Evolutionary conservation across 345 rosid species (phyloP).

Genomic region (Boechera stricta): DNA sequence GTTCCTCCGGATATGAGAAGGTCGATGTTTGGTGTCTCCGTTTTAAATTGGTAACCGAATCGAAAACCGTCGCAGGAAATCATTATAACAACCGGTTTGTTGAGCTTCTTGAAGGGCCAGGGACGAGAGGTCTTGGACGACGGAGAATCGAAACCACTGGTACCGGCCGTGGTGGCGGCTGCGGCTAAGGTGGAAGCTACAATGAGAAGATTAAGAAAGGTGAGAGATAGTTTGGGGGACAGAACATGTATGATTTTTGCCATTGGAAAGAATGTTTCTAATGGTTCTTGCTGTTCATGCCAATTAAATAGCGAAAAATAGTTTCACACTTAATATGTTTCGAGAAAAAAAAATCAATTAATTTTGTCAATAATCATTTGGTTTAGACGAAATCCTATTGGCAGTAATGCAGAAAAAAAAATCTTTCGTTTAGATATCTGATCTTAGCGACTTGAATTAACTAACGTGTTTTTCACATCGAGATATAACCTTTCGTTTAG

Average conservation of each 20-base stretch:
- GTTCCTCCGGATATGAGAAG: conserved; percentile 78
- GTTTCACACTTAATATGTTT: too few species aligned
- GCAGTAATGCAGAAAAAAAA: too few species aligned
- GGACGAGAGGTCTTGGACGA: conserved; percentile 37
- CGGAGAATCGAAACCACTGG: conserved; percentile 5
- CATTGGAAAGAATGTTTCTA: conserved; percentile 7
- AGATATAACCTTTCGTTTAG: too few species aligned
- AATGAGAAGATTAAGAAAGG: conserved; percentile 55
- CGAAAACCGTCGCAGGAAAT: conserved; percentile 90
- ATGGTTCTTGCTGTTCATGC: conserved; percentile 7
- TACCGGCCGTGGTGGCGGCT: not conserved
- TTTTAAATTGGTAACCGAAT: conserved; percentile 92
- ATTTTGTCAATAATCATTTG: too few species aligned
- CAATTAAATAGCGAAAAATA: too few species aligned
- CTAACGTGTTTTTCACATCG: too few species aligned
- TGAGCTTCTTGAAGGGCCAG: conserved; percentile 73
- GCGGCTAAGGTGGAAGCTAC: conserved; percentile 55
- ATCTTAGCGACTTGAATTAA: too few species aligned
- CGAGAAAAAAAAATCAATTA: too few species aligned
- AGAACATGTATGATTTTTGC: conserved; percentile 21
- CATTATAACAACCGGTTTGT: conserved; percentile 62
- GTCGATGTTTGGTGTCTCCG: conserved; percentile 73
- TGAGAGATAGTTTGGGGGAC: conserved; percentile 42
- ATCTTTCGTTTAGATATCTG: too few species aligned
- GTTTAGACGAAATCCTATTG: too few species aligned